Conservation (phyloP, 306 rosid genomes). For the Amphicarpaea edgeworthii region DNA sequence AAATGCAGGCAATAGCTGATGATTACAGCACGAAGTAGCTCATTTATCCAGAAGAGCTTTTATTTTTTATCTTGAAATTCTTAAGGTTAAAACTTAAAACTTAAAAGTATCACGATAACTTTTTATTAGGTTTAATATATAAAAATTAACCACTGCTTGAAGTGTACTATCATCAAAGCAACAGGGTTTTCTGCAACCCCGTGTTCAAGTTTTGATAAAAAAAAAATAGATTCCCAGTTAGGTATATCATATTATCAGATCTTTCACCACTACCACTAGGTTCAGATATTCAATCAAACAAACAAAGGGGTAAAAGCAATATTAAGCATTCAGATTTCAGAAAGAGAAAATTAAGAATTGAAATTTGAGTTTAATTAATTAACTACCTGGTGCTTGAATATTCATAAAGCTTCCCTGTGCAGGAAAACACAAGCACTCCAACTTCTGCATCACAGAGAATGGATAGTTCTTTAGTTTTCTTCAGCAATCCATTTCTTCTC, state of each 20-base stretch:
- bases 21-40: neutral
- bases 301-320: neutral
- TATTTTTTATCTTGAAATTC: neutral
- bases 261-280: too few relatives aligned
- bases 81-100: too few relatives aligned
- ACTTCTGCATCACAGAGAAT: slow-evolving; percentile 57
- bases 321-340: neutral
- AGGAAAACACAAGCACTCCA: slow-evolving; percentile 51
- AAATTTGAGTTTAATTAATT: neutral
- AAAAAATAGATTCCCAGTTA: too few relatives aligned
- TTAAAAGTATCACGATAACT: neutral
- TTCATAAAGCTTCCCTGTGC: slow-evolving; percentile 51
- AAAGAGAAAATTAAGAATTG: neutral
- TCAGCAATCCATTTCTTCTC: slow-evolving; percentile 54
- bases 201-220: neutral
- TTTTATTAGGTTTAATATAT: neutral
- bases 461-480: slow-evolving; percentile 54
- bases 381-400: slow-evolving; percentile 50
- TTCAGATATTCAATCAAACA: neutral
- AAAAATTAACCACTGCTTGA: neutral
- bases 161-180: neutral
- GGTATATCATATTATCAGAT: neutral
- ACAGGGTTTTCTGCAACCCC: neutral
- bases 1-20: neutral
- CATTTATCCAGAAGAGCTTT: neutral